phyloP scores from a whole-genome alignment of 1,284 basidiomycete species.

The Malassezia psittaci region DNA sequence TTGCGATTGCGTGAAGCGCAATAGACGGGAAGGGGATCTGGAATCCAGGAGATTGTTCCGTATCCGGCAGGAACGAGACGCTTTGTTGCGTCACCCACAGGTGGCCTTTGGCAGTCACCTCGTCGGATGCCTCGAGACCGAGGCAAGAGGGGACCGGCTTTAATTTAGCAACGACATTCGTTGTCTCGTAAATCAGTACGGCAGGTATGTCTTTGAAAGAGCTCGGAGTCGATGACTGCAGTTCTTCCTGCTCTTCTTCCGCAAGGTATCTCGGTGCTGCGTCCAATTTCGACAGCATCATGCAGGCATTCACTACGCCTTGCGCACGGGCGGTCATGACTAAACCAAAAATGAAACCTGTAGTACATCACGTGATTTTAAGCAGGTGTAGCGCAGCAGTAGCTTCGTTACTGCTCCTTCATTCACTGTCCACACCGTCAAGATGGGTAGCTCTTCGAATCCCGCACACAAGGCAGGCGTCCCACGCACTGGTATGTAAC shows the following conservation, averaged over 20 bases:
- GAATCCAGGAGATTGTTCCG: constrained; percentile 22
- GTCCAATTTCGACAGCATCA: constrained; percentile 12
- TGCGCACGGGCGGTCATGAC: constrained; percentile 4
- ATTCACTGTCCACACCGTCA: constrained; percentile 21
- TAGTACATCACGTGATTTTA: constrained; percentile 16
- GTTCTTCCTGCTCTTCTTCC: constrained; percentile 12
- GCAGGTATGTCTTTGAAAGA: constrained; percentile 19
- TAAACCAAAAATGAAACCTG: neutral
- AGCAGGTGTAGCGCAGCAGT: neutral
- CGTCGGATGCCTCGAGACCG: neutral
- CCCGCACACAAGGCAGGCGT: constrained; percentile 46
- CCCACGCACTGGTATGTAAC: constrained; percentile 35
- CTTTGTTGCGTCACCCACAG: constrained; percentile 32
- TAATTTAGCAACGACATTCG: neutral
- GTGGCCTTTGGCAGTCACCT: constrained; percentile 1
- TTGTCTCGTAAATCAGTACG: neutral
- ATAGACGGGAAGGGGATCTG: constrained; percentile 30
- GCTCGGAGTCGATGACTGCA: constrained; percentile 21
- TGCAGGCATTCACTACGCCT: no score
- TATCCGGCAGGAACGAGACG: constrained; percentile 26
- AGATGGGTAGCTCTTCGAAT: constrained; percentile 44
- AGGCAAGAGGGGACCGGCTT: neutral
- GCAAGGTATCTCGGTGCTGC: constrained; percentile 17
- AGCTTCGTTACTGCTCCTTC: constrained; percentile 18
- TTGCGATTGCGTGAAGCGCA: constrained; percentile 39